Evolutionary conservation across 2,329 filamentous ascomycete genomes (phyloP).

Genomic region (Pezicula carpinea): DNA sequence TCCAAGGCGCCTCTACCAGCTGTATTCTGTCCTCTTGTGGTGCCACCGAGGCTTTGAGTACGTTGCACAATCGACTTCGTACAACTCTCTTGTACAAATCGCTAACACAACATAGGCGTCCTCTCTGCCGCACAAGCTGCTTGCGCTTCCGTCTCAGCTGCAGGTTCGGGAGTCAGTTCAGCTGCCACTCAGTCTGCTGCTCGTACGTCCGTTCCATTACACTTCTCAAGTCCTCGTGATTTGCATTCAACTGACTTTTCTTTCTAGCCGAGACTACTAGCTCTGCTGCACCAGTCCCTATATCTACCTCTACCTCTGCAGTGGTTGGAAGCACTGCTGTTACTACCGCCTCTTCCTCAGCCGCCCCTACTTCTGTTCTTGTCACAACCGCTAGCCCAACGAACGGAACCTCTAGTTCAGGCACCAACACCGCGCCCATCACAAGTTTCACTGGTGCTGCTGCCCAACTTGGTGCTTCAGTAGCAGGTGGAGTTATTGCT

Average conservation of each 20-base stretch:
- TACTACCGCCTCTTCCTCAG: too few species aligned
- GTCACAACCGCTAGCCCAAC: background rate
- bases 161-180: too few species aligned
- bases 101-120: too few species aligned
- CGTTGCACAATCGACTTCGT: background rate
- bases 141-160: too few species aligned
- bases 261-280: background rate
- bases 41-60: slow-evolving; percentile 12
- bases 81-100: background rate
- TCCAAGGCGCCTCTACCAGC: slow-evolving; percentile 14
- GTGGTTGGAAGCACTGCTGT: too few species aligned
- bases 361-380: too few species aligned
- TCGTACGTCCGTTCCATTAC: background rate
- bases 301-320: background rate
- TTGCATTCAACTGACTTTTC: background rate
- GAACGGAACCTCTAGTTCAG: background rate
- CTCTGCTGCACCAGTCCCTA: background rate
- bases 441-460: background rate
- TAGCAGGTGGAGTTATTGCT: background rate
- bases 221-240: background rate
- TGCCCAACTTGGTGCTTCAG: background rate
- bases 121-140: too few species aligned
- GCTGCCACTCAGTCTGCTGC: background rate
- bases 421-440: background rate
- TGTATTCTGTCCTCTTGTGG: slow-evolving; percentile 19